Base-by-base conservation (phyloP, 140 eudicot species). In the Oenanthe javanica region DNA sequence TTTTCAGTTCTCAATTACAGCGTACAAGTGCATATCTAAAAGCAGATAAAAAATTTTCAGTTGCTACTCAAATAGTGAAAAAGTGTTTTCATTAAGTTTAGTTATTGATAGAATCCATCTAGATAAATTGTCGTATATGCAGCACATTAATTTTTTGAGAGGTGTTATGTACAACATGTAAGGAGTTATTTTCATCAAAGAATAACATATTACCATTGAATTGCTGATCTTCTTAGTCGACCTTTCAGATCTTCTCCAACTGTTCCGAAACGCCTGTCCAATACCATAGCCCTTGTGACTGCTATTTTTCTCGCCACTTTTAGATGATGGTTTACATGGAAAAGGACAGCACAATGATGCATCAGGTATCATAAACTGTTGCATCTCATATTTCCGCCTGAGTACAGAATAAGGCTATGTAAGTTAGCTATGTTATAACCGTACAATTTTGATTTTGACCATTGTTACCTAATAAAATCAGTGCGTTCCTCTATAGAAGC, bases 311-410 rank as follows among this genome's bases (percentile, higher is more conserved):
- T 94, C 91, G 52, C 71, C 70, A 12, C 63, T 61, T 79, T 80
- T 90, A 21, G 85, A 49, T 42, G 91, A 77, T 66, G 95, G 70
- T 82, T 83, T 47, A 40, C 83, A 77, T 82, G 85, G 90, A 80
- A 79, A 84, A 18, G 92, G 90, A 76, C 90, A 87, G 9, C 77
- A 75, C 14, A 83, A 54, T 16, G 66, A 79, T 75, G 84, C 81
- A 78, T 86, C 88, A 11, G 82, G 9, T 82, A 81, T 81, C 77
- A 81, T 18, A 89, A 90, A 95, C 80, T 92, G 93, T 46, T 87
- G 91, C 86, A 84, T 31, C 83, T 95, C 97, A 72, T 92, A 95
- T 83, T 95, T 95, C 85, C 88, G 85, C 97, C 97, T 95, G 86
- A 80, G 73, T 54, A 76, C 21, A 76, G 82, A 84, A 71, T n/a